Base-by-base conservation (phyloP, 768 basidiomycete genomes). In the Gloeostereum incarnatum region DNA sequence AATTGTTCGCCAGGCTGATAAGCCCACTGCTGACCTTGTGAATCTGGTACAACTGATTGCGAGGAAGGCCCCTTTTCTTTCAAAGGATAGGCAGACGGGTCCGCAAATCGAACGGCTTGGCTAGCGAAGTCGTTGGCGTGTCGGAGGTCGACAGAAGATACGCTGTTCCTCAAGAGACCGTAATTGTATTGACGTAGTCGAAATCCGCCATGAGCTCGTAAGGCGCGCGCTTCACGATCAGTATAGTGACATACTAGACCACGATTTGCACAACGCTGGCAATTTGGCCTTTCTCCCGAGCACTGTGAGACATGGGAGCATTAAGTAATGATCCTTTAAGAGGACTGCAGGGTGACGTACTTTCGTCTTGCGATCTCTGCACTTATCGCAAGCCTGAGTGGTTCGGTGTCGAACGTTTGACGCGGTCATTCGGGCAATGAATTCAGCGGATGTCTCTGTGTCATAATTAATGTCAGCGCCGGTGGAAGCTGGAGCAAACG, bases 281-380 rank as follows among this genome's bases (percentile, higher is more conserved):
- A 78, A 3, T 65, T 60, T 6, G 75, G 75, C 33, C 61, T 64
- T 26, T 69, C 66, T n/a, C 75, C 75, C 10, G 72, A 74, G 48
- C 75, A 78, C 75, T 78, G 45, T 14, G 18, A 19, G 23, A 31
- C 14, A 26, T 19, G 22, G 36, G 10, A 17, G 36, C 22, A 24
- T 34, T 10, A 22, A 19, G 20, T 20, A 33, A n/a, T 22, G 8
- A 2, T 5, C 3, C 5, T 16, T 7, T 19, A 26, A 26, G 18
- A 17, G 41, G 11, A 22, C 20, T 24, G 14, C n/a, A 24, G 24
- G 9, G 13, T 24, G 6, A 20, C 59, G 26, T 42, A 72, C 75
- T 62, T 75, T 75, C 6, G 72, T 73, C 56, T 78, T 78, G 18
- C 74, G 61, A 41, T 68, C 65, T 13, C 75, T 58, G 48, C 75